Conservation (phyloP, 2,329 filamentous ascomycete genomes). For the Xylaria sp. region DNA sequence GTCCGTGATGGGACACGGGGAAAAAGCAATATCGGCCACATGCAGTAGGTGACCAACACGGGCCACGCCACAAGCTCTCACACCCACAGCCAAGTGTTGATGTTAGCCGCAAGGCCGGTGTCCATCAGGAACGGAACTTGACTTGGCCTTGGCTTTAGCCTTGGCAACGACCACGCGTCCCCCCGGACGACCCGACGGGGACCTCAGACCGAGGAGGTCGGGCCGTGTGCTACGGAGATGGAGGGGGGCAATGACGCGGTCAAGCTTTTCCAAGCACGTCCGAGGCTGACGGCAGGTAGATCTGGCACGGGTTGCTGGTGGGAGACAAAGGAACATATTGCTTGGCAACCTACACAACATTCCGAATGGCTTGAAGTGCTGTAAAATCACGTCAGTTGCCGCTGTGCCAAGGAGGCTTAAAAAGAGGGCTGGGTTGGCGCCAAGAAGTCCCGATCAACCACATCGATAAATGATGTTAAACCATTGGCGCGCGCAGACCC, state of each 20-base stretch:
- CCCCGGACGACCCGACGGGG: slow-evolving; percentile 10
- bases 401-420: slow-evolving; percentile 49
- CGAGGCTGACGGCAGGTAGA: slow-evolving; percentile 22
- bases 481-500: slow-evolving; percentile 34
- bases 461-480: slow-evolving; percentile 39
- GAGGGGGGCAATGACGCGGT: slow-evolving; percentile 8
- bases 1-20: background rate
- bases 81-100: background rate
- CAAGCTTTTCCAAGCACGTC: slow-evolving; percentile 32
- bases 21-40: slow-evolving; percentile 2
- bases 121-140: background rate
- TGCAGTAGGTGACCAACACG: background rate
- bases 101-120: slow-evolving; percentile 11
- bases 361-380: slow-evolving; percentile 52
- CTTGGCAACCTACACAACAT: slow-evolving; percentile 53
- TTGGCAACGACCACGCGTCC: slow-evolving; percentile 28
- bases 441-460: slow-evolving; percentile 45
- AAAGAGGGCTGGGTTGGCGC: slow-evolving; percentile 48
- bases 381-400: slow-evolving; percentile 48
- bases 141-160: slow-evolving; percentile 29
- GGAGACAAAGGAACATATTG: slow-evolving; percentile 46
- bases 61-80: background rate
- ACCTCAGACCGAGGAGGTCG: slow-evolving; percentile 13
- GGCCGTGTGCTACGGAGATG: slow-evolving; percentile 13
- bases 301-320: slow-evolving; percentile 38